Evolutionary conservation across 2,329 filamentous ascomycete genomes (phyloP).

Genomic region (Trichoderma koningiopsis): DNA sequence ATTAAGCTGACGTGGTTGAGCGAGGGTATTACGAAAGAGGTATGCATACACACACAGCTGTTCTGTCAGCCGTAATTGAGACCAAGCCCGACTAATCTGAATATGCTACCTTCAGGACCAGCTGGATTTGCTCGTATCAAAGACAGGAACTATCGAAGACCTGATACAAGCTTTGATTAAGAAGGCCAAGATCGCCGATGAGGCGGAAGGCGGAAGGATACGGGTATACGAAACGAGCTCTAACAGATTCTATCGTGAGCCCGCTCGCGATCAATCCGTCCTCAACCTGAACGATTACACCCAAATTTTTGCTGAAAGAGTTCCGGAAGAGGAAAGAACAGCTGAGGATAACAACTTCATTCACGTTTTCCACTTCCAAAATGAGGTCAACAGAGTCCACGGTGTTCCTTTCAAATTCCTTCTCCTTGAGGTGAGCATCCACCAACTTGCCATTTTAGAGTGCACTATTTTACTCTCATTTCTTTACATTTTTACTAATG

Average conservation of each 20-base stretch:
- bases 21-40: constrained; percentile 90
- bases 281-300: constrained; percentile 84
- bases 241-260: constrained; percentile 81
- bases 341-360: constrained; percentile 63
- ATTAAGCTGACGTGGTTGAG: constrained; percentile 82
- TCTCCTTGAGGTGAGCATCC: constrained; percentile 67
- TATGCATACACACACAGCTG: constrained; percentile 42
- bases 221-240: constrained; percentile 81
- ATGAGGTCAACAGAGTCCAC: constrained; percentile 80
- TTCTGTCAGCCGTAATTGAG: neutral
- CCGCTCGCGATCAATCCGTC: constrained; percentile 71
- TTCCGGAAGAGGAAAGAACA: constrained; percentile 72
- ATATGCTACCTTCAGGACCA: constrained; percentile 57
- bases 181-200: constrained; percentile 77
- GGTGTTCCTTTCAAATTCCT: constrained; percentile 91
- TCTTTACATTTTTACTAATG: constrained; percentile 23
- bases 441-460: neutral
- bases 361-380: constrained; percentile 89
- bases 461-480: neutral
- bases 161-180: constrained; percentile 74
- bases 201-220: constrained; percentile 68
- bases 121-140: constrained; percentile 82
- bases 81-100: neutral
- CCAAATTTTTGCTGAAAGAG: constrained; percentile 75
- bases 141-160: constrained; percentile 79